Base-by-base conservation (phyloP, 2,329 filamentous ascomycete species). In the Alternaria sp. region DNA sequence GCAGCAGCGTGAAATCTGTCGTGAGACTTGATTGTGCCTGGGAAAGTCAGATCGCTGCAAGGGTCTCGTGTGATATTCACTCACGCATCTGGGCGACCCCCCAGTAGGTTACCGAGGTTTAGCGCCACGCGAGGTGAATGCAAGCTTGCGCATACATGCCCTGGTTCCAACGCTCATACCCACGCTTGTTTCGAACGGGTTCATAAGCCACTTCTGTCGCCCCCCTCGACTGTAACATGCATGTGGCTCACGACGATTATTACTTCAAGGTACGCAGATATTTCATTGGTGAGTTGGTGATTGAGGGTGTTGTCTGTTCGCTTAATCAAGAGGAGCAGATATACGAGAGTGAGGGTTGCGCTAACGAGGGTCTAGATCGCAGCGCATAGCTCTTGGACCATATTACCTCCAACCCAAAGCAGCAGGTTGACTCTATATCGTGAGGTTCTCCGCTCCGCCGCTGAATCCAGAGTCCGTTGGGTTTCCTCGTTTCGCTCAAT, bases 281-380 rank as follows among this genome's bases (percentile, higher is more conserved):
- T 57, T 61, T 47, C 47, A 58, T 43, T 43, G 33, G 37, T 41
- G n/a, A 41, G 37, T 41, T 41, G 37, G 3, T 18, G 37, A 41
- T 41, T 41, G n/a, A 18, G 37, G 37, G 37, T 41, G 37, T 18
- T 18, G 15, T 41, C n/a, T 41, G 37, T 41, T 54, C 47, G 41
- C 30, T 28, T 49, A 43, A 41, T 20, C 37, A 41, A 41, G 37
- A 30, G n/a, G 23, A 8, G 50, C 43, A 41, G 37, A 41, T 41
- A 37, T 58, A 64, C 58, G 53, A 58, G 41, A 46, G 33, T 41
- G 49, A 26, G 12, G 12, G 47, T n/a, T 41, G 37, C 61, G 58
- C 61, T 64, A 64, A 64, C 54, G 47, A 54, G 44, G 59, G 61
- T 37, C 61, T 64, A 64, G 61, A 64, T 64, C 12, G 14, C 21